phyloP scores from a whole-genome alignment of 1,284 basidiomycete species.

The Mycena sp. region DNA sequence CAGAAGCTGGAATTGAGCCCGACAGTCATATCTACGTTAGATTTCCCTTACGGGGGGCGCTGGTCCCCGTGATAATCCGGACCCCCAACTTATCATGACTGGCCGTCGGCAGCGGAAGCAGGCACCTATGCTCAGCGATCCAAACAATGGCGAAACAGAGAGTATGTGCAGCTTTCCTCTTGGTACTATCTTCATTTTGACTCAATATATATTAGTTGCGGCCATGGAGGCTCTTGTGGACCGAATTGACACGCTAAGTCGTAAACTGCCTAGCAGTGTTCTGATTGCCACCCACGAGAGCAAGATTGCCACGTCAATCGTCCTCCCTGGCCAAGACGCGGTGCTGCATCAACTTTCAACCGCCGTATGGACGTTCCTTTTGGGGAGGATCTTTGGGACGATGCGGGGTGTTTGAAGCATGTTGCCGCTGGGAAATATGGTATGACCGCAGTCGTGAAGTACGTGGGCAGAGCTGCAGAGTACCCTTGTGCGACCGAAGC shows the following conservation, averaged over 20 bases:
- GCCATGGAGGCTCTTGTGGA: slow-evolving; percentile 8
- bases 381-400: too few relatives aligned
- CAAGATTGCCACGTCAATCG: too few relatives aligned
- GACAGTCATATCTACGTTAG: slow-evolving; percentile 4
- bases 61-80: slow-evolving; percentile 7
- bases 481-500: neutral
- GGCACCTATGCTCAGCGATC: neutral
- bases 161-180: neutral
- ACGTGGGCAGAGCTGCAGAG: slow-evolving; percentile 2
- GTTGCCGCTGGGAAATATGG: slow-evolving; percentile 3
- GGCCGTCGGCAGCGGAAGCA: too few relatives aligned
- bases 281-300: too few relatives aligned
- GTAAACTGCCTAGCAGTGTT: too few relatives aligned
- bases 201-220: slow-evolving; percentile 4
- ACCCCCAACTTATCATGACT: slow-evolving; percentile 6
- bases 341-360: too few relatives aligned
- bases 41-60: neutral
- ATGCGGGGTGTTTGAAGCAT: slow-evolving; percentile 3
- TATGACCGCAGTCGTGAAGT: slow-evolving; percentile 10
- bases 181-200: neutral
- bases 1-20: neutral
- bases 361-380: too few relatives aligned
- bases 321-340: too few relatives aligned
- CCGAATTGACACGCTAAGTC: slow-evolving; percentile 6
- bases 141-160: slow-evolving; percentile 10